A percentile compares a stretch with the other conserved stretches of the same genome.
These are phyloP conservation scores for Myxozyma kluyveri DNA, from an alignment of 805 yeast species.

Conservation along the genomic window DNA sequence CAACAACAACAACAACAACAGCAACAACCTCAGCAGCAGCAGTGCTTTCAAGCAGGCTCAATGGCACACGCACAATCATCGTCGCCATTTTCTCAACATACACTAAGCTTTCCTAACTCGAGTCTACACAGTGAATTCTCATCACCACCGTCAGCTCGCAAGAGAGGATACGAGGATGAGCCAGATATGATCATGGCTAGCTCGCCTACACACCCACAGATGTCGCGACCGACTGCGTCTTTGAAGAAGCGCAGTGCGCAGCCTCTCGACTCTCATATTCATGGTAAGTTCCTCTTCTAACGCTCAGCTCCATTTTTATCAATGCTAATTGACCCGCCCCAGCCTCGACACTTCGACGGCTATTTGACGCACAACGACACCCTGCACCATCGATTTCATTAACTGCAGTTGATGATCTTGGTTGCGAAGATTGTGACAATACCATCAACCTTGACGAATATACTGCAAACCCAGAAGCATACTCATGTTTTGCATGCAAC, in stretches of 20 bases:
- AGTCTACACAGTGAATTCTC: not conserved
- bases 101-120: not conserved
- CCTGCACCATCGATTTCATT: conserved; percentile 8
- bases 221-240: conserved; percentile 1
- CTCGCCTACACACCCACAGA: not conserved
- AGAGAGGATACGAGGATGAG: not conserved
- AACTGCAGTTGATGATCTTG: conserved; percentile 7
- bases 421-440: conserved; percentile 30
- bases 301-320: not conserved
- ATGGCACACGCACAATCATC: too few relatives aligned
- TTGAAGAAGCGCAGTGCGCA: conserved; percentile 18
- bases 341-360: conserved; percentile 15
- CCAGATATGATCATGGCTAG: not conserved
- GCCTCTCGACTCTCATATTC: conserved; percentile 26
- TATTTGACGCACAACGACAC: conserved; percentile 1
- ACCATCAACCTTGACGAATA: conserved; percentile 24
- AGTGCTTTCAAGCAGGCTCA: too few relatives aligned
- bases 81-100: not conserved
- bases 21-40: conserved; percentile 4
- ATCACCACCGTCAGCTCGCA: not conserved
- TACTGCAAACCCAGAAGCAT: conserved; percentile 21
- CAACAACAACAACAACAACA: conserved; percentile 1
- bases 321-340: not conserved
- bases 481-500: conserved; percentile 23
- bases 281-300: conserved; percentile 3